A percentile compares a stretch with the other conserved stretches of the same genome.
Conservation (phyloP, 345 rosid genomes). For the Microthlaspi erraticum region DNA sequence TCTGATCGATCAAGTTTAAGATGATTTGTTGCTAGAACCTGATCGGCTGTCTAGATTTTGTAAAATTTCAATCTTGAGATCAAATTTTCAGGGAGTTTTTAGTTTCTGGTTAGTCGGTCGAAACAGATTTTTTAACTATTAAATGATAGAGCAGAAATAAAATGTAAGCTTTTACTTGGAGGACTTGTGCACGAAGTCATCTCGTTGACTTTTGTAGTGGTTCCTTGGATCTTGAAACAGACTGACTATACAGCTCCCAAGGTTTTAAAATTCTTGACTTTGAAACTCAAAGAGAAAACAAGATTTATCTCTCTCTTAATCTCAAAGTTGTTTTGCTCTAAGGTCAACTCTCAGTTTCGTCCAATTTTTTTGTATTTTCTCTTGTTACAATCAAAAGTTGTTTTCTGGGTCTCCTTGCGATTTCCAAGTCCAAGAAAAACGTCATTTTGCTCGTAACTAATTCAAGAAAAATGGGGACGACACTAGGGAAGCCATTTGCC, state of each 20-base stretch:
- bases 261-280: constrained; percentile 2
- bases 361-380: neutral
- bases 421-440: neutral
- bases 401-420: neutral
- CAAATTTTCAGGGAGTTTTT: neutral
- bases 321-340: neutral
- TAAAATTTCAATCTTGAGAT: neutral
- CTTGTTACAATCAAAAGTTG: neutral
- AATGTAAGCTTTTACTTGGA: no score
- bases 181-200: constrained; percentile 13
- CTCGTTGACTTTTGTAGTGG: neutral
- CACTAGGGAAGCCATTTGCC: constrained; percentile 25
- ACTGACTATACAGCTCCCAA: constrained; percentile 16
- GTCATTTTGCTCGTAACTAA: neutral
- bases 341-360: neutral
- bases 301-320: constrained; percentile 1
- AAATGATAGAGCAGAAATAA: no score
- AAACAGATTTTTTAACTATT: neutral
- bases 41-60: neutral
- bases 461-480: constrained; percentile 33
- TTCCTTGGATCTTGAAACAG: constrained; percentile 14
- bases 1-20: neutral
- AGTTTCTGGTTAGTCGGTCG: neutral
- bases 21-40: neutral
- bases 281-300: constrained; percentile 13